Percentiles rank a stretch among this genome's conserved stretches.
phyloP scores from a whole-genome alignment of 2,329 filamentous ascomycete genomes.

The Hymenoscyphus occultus region DNA sequence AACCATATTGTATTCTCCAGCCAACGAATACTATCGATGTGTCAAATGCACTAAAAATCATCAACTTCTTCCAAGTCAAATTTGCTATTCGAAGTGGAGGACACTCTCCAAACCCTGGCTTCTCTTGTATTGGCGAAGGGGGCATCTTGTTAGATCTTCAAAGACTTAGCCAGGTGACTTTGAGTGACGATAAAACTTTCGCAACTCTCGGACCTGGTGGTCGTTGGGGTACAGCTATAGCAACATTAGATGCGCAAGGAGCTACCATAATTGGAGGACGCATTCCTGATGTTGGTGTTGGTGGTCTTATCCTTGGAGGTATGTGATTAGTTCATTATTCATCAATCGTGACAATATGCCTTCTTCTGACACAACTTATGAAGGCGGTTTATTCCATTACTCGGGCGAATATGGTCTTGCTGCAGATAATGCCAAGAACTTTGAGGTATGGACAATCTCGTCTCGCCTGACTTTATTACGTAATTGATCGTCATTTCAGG shows the following conservation, averaged over 20 bases:
- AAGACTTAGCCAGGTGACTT: constrained; percentile 23
- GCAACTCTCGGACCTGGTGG: constrained; percentile 38
- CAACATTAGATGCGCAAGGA: constrained; percentile 32
- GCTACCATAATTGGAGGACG: constrained; percentile 25
- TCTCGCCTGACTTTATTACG: too few species aligned
- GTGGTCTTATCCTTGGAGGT: constrained; percentile 11
- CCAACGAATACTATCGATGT: constrained; percentile 35
- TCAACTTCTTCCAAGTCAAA: constrained; percentile 5
- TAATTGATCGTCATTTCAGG: constrained; percentile 26
- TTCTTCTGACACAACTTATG: too few species aligned
- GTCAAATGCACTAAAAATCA: constrained; percentile 18
- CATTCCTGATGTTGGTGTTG: constrained; percentile 7
- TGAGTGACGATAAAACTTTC: constrained; percentile 28
- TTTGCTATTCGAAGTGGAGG: constrained; percentile 21
- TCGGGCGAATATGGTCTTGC: constrained; percentile 3
- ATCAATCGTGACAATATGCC: too few species aligned
- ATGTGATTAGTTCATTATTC: neutral
- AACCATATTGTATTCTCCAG: constrained; percentile 33
- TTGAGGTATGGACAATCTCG: constrained; percentile 6
- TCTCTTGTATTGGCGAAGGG: constrained; percentile 45
- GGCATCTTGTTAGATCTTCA: constrained; percentile 49
- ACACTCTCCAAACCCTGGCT: constrained; percentile 38
- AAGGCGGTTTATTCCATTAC: constrained; percentile 8
- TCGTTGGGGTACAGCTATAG: constrained; percentile 40
- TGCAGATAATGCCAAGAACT: constrained; percentile 11